These are phyloP conservation scores for Reticulascus tulasneorum DNA, from an alignment of 2,329 filamentous ascomycete species.

Conservation along the genomic window DNA sequence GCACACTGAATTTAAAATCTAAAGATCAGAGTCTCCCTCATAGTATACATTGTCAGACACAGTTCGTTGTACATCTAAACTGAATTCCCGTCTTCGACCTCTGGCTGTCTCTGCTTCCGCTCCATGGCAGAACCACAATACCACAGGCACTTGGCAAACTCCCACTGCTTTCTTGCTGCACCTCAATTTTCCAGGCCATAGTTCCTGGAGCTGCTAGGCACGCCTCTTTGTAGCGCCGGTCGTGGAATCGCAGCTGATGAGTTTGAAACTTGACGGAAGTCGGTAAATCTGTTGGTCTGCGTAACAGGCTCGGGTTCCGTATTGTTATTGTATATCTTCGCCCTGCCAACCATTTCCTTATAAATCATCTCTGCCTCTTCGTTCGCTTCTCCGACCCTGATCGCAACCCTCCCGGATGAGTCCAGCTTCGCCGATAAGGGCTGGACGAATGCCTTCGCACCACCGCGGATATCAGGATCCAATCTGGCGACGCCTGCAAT, in stretches of 20 bases:
- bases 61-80: too few relatives aligned
- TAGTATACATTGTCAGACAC: too few relatives aligned
- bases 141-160: not conserved
- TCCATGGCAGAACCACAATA: not conserved
- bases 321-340: constrained; percentile 26
- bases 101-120: not conserved
- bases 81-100: too few relatives aligned
- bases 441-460: constrained; percentile 51
- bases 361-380: constrained; percentile 37
- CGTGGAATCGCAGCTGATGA: not conserved
- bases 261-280: too few relatives aligned
- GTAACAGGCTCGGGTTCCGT: constrained; percentile 3
- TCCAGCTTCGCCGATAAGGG: constrained; percentile 41
- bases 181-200: constrained; percentile 30
- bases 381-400: constrained; percentile 37
- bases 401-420: constrained; percentile 44
- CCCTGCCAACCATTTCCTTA: constrained; percentile 39
- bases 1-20: too few relatives aligned
- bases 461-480: constrained; percentile 45
- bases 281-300: not conserved
- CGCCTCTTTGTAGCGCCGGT: not conserved
- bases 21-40: too few relatives aligned
- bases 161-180: constrained; percentile 1
- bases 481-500: constrained; percentile 34
- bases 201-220: constrained; percentile 29